Conservation (phyloP, 768 basidiomycete genomes). For the Pholiota molesta region DNA sequence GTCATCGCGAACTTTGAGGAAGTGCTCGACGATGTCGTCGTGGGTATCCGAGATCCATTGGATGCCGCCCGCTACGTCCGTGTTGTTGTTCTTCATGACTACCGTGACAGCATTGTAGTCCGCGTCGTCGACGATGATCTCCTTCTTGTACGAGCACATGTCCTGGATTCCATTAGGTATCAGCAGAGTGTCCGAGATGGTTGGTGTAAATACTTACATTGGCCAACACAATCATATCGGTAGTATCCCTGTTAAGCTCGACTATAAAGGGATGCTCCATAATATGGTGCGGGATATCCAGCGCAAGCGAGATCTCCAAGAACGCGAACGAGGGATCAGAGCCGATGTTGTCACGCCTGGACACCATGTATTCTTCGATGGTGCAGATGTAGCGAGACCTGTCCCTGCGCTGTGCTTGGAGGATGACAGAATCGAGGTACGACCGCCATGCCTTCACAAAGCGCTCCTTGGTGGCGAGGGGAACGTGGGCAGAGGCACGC, state of each 20-base stretch:
- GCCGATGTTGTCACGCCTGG: conserved; percentile 12
- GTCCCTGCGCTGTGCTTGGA: conserved; percentile 8
- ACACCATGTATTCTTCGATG: conserved; percentile 15
- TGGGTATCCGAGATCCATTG: conserved; percentile 13
- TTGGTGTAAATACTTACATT: conserved; percentile 7
- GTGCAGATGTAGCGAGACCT: conserved; percentile 13
- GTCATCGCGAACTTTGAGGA: conserved; percentile 8
- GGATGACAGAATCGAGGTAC: conserved; percentile 12
- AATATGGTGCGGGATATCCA: conserved; percentile 13
- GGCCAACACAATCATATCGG: conserved; percentile 13
- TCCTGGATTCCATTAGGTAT: not conserved
- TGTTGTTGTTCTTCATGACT: conserved; percentile 14
- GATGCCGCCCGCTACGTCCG: conserved; percentile 11
- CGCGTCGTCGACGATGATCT: conserved; percentile 7
- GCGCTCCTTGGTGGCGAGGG: conserved; percentile 8
- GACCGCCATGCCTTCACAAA: conserved; percentile 12
- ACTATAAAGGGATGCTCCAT: conserved; percentile 14
- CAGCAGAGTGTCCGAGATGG: too few relatives aligned
- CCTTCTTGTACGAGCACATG: conserved; percentile 15
- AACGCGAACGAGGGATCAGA: conserved; percentile 11
- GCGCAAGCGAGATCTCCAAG: conserved; percentile 11
- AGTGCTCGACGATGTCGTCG: conserved; percentile 10
- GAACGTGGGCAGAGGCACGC: conserved; percentile 4
- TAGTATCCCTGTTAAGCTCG: conserved; percentile 7
- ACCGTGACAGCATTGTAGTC: conserved; percentile 16